Percentiles rank a stretch among this genome's conserved stretches.
These are phyloP conservation scores for Cyberlindnera lachancei DNA, from an alignment of 805 yeast species.

Conservation along the genomic window DNA sequence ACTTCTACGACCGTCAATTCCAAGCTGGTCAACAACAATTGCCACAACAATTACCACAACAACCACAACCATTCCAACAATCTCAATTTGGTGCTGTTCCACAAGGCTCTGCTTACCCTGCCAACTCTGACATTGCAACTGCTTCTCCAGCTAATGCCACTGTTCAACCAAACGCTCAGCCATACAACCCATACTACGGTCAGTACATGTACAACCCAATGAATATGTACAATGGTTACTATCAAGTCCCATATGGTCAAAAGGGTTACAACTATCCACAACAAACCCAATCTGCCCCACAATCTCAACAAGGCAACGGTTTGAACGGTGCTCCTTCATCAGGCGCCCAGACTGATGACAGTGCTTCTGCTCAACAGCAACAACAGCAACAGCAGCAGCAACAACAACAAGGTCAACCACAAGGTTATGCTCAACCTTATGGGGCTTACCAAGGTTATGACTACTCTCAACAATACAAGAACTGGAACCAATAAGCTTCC, in stretches of 20 bases:
- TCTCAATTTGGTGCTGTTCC: conserved; percentile 22
- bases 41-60: conserved; percentile 12
- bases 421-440: conserved; percentile 1
- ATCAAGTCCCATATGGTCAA: neutral
- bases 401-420: conserved; percentile 9
- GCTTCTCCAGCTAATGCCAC: conserved; percentile 24
- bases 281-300: conserved; percentile 4
- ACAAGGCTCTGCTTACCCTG: conserved; percentile 16
- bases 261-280: conserved; percentile 4
- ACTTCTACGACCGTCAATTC: conserved; percentile 2
- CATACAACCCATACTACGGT: conserved; percentile 17
- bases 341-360: conserved; percentile 1
- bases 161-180: conserved; percentile 22
- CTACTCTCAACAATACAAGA: conserved; percentile 9
- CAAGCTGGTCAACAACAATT: conserved; percentile 8
- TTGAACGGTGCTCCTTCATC: conserved; percentile 5
- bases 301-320: conserved; percentile 3
- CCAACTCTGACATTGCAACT: conserved; percentile 11
- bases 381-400: conserved; percentile 6
- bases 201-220: conserved; percentile 22
- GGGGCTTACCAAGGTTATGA: conserved; percentile 1
- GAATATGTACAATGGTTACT: conserved; percentile 8
- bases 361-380: conserved; percentile 2
- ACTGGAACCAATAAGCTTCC: too few species aligned
- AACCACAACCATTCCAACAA: conserved; percentile 19